Evolutionary conservation across 192 early-diverging fungal species (phyloP), one percentile per base, ranked within the genome.

Genomic region (Diversispora epigaea): DNA sequence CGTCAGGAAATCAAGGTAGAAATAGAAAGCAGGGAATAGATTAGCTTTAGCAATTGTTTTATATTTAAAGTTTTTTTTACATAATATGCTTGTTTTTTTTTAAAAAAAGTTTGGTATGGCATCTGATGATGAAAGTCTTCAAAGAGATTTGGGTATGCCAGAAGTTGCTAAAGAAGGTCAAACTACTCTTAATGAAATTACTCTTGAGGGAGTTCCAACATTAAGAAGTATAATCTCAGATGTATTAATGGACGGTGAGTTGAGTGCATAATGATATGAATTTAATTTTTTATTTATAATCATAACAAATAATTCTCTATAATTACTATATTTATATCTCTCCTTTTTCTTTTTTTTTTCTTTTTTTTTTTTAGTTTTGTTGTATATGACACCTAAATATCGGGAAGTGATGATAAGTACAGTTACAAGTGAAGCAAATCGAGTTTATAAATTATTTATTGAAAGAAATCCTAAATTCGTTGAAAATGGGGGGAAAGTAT

Each of bases 341-440:
- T 50, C 44, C 40, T 77, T 75, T 57, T 75, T n/a, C n/a, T n/a
- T n/a, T n/a, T n/a, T n/a, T n/a, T n/a, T n/a, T n/a, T n/a, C n/a
- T 57, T 75, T n/a, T 46, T 78, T 40, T 32, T 68, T 25, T 41
- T 19, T 71, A 88, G 91, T 95, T 4, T 81, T 93, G 8, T 79
- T 94, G 22, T 95, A 95, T 54, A 94, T 94, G 93, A 92, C 91
- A 3, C 94, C 92, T 4, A 86, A 80, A 77, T 93, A 92, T 68
- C 86, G 92, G 41, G 89, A 93, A 73, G 82, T 92, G 71, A 94
- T 95, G 93, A 87, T 93, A 61, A 82, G 83, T 12, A 87, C 90
- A 61, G 90, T 95, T 44, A 86, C 91, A 11, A 79, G 83, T 8
- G 94, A 95, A 80, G 78, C 92, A 55, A 95, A 94, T 76, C 74